Evolutionary conservation across 139 green algal genomes (phyloP), one percentile per base, ranked within the genome.

Genomic region (Auxenochlorella protothecoides): DNA sequence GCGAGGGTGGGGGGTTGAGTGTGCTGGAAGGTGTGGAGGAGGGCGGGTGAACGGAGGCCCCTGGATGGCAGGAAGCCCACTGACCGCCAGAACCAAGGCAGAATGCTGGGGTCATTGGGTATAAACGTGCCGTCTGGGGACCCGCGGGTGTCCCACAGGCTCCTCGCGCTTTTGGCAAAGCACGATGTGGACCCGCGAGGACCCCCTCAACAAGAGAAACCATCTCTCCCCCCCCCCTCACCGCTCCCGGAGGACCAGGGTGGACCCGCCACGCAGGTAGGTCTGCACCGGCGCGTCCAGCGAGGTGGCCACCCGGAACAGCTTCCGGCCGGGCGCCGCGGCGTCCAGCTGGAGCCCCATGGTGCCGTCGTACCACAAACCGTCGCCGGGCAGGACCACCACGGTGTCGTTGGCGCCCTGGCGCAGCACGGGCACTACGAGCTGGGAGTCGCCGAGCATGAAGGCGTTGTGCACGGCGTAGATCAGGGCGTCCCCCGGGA

Each of bases 201-300:
- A 44, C 0, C 27, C 27, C 27, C 27, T 44, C 27, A 44, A 44
- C 27, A 44, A 44, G 27, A 44, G 1, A 44, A 44, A 44, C 27
- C 27, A 44, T 44, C 27, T 44, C 27, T 44, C 27, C 27, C 27
- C 27, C 27, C 57, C 9, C 5, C 56, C 4, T 8, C 53, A 0
- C 1, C 93, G 86, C 71, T 97, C 92, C 65, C 87, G 85, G 4
- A 88, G 77, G 6, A 89, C 64, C 27, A 98, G 59, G 63, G 98
- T 93, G 76, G 70, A 69, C 12, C 95, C 95, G 5, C 89, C 95
- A 3, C 88, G 83, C 51, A 90, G 63, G 72, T 82, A 98, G 51
- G 81, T 79, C 3, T 89, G 92, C 71, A 76, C 44, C 59, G 59
- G 71, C 54, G 66, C 63, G 53, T 76, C 72, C 7, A n/a, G 6